phyloP scores from a whole-genome alignment of 495 filamentous ascomycete species.

The Saxophila tyrrhenica region DNA sequence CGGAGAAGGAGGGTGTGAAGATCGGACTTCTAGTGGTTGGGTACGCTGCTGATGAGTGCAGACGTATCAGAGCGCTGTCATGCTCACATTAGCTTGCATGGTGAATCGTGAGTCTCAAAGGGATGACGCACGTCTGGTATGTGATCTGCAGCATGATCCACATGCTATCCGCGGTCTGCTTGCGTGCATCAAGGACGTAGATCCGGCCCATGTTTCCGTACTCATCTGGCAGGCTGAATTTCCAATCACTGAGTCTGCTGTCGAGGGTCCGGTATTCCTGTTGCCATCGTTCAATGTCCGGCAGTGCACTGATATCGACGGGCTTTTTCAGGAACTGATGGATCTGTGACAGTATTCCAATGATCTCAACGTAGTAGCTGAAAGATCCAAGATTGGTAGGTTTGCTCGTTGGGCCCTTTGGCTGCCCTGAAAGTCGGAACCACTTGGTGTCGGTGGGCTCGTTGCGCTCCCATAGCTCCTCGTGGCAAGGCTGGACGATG shows the following conservation, averaged over 20 bases:
- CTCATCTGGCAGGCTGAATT: conserved; percentile 67
- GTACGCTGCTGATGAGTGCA: conserved; percentile 88
- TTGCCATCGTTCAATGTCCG: conserved; percentile 84
- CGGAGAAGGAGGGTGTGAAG: conserved; percentile 74
- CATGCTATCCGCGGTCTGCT: conserved; percentile 58
- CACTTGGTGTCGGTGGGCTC: conserved; percentile 72
- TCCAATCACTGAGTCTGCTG: conserved; percentile 65
- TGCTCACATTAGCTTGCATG: conserved; percentile 15
- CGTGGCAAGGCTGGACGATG: conserved; percentile 55
- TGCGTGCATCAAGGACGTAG: conserved; percentile 49
- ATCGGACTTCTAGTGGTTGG: conserved; percentile 75
- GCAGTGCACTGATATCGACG: conserved; percentile 71
- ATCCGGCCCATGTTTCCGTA: conserved; percentile 69
- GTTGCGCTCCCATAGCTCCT: conserved; percentile 75
- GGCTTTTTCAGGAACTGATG: conserved; percentile 77
- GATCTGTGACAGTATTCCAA: conserved; percentile 74
- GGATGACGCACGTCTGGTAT: conserved; percentile 48
- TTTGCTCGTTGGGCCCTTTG: conserved; percentile 53
- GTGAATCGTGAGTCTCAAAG: too few species aligned
- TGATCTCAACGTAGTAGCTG: conserved; percentile 73
- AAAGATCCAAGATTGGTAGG: conserved; percentile 77
- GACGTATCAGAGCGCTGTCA: conserved; percentile 66
- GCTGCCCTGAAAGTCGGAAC: conserved; percentile 47
- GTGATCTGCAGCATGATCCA: conserved; percentile 87
- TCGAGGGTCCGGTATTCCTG: conserved; percentile 74